A percentile compares a stretch with the other conserved stretches of the same genome.
phyloP scores from a whole-genome alignment of 306 rosid species.

The Mucuna pruriens region DNA sequence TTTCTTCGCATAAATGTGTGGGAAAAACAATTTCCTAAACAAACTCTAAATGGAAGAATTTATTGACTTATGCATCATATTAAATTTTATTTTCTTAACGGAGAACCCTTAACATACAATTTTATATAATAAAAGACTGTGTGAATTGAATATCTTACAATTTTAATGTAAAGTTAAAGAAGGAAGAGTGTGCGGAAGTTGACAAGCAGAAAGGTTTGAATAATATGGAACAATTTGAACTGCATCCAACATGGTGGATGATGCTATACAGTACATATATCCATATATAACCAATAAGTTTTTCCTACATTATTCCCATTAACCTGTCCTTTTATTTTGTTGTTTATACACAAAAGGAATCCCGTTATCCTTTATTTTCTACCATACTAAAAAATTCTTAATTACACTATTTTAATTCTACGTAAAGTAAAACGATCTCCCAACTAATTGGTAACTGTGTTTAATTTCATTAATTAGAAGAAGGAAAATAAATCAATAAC shows the following conservation, averaged over 20 bases:
- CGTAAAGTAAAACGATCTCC: neutral
- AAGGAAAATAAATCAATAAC: neutral
- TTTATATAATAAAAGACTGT: too few species aligned
- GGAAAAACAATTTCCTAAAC: too few species aligned
- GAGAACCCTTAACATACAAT: too few species aligned
- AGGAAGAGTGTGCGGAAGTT: too few species aligned
- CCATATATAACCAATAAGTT: neutral
- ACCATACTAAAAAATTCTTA: neutral
- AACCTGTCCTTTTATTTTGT: neutral
- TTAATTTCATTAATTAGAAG: neutral
- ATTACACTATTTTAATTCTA: neutral
- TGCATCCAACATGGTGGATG: neutral
- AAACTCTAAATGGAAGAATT: too few species aligned
- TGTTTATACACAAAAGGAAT: neutral
- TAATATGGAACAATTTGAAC: too few species aligned
- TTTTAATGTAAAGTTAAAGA: too few species aligned
- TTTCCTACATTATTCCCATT: neutral
- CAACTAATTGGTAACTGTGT: constrained; percentile 8
- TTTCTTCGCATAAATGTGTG: too few species aligned
- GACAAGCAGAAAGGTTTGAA: too few species aligned
- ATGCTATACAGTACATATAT: neutral
- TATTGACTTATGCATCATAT: too few species aligned
- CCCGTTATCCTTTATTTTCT: neutral
- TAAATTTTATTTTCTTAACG: too few species aligned
- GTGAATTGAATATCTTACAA: too few species aligned